Percentiles rank a stretch among this genome's conserved stretches.
These are phyloP conservation scores for Elsinoe batatas DNA, from an alignment of 2,329 filamentous ascomycete genomes.

Conservation along the genomic window DNA sequence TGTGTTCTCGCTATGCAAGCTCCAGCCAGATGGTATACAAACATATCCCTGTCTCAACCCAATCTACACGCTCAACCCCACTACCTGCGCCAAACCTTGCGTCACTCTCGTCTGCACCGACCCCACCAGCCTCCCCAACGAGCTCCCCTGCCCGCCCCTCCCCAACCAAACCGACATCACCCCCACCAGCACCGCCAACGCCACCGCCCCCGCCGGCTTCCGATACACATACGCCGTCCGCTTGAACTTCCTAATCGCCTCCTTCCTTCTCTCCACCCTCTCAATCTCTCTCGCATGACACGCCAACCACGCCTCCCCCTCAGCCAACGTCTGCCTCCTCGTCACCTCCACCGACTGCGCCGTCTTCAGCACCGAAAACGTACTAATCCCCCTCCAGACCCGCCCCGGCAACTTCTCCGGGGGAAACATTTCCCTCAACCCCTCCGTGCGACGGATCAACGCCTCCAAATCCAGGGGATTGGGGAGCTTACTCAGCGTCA, in stretches of 20 bases:
- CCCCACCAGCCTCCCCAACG: background rate
- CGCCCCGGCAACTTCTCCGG: slow-evolving; percentile 56
- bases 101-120: background rate
- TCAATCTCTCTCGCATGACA: slow-evolving; percentile 63
- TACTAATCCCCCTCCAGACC: slow-evolving; percentile 63
- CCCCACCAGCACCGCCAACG: slow-evolving; percentile 53
- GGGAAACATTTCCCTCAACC: slow-evolving; percentile 56
- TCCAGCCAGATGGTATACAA: background rate
- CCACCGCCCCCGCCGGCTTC: slow-evolving; percentile 46
- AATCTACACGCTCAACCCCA: background rate
- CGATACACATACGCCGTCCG: slow-evolving; percentile 54
- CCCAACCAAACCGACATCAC: slow-evolving; percentile 59
- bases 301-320: slow-evolving; percentile 60
- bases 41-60: background rate
- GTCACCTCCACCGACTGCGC: slow-evolving; percentile 47
- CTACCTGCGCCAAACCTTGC: background rate
- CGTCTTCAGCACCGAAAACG: slow-evolving; percentile 76
- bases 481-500: slow-evolving; percentile 77
- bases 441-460: slow-evolving; percentile 57
- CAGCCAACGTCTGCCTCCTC: slow-evolving; percentile 47
- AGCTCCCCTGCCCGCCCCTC: slow-evolving; percentile 5
- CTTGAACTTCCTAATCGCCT: slow-evolving; percentile 31
- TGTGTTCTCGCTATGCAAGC: background rate
- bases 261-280: slow-evolving; percentile 50
- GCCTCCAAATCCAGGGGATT: slow-evolving; percentile 68